These are phyloP conservation scores for Chlamydomonas schloesseri DNA, from an alignment of 139 green algal genomes.

Conservation along the genomic window DNA sequence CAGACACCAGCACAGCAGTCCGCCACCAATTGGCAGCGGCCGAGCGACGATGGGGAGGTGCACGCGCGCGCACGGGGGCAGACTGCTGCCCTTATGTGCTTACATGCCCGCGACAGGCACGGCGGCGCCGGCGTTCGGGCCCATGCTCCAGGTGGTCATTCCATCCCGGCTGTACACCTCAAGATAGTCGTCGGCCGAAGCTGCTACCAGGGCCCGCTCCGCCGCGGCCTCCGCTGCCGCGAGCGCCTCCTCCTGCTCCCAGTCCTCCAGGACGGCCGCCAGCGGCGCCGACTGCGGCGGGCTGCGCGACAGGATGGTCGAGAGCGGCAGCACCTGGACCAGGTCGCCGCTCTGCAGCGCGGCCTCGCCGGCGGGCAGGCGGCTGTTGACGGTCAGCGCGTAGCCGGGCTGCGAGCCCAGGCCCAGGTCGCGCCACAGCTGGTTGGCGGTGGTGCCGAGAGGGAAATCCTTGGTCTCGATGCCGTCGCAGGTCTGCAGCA, in stretches of 20 bases:
- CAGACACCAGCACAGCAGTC: too few species aligned
- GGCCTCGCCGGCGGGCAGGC: constrained; percentile 9
- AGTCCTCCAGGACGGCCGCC: constrained; percentile 21
- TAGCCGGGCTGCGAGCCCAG: constrained; percentile 30
- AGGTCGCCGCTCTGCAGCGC: constrained; percentile 47
- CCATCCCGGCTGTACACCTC: constrained; percentile 32
- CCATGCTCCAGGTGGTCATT: constrained; percentile 4
- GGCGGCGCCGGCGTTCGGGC: background rate
- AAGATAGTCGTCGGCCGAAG: background rate
- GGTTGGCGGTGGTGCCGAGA: constrained; percentile 28
- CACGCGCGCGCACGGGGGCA: background rate
- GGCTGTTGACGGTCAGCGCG: constrained; percentile 48
- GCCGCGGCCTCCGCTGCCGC: background rate
- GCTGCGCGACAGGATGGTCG: constrained; percentile 16
- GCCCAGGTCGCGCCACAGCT: constrained; percentile 40
- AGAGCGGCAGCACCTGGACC: constrained; percentile 49
- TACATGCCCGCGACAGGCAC: background rate
- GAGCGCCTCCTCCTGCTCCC: background rate
- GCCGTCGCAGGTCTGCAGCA: constrained; percentile 50
- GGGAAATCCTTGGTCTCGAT: constrained; percentile 46
- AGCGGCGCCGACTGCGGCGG: background rate
- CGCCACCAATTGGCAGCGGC: too few species aligned
- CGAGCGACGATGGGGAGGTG: too few species aligned
- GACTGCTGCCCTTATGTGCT: background rate
- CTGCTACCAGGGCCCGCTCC: background rate